Evolutionary conservation across 192 early-diverging fungal species (phyloP).

Genomic region (Gaertneriomyces sp.): DNA sequence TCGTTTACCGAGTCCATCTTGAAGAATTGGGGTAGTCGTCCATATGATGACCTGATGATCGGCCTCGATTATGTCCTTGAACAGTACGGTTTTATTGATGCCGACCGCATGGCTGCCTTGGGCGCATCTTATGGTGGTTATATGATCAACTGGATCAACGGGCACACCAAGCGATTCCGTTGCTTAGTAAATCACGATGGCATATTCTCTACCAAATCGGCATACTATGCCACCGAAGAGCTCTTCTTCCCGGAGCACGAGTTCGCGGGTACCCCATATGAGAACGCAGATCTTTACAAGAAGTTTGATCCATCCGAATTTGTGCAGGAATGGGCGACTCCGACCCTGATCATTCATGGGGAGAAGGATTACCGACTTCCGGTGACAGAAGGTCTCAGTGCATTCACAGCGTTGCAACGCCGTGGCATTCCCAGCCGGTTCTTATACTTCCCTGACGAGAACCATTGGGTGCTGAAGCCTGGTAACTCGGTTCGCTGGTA

Average conservation of each 20-base stretch:
- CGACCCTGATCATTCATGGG: constrained; percentile 76
- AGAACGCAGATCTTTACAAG: constrained; percentile 54
- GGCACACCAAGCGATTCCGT: constrained; percentile 63
- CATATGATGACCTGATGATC: constrained; percentile 69
- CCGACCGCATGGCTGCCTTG: constrained; percentile 52
- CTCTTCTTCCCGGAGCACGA: constrained; percentile 77
- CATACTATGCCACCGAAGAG: constrained; percentile 74
- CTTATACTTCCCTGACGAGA: constrained; percentile 74
- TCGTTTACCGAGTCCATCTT: constrained; percentile 69
- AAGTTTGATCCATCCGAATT: constrained; percentile 65
- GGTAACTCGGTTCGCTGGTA: constrained; percentile 74
- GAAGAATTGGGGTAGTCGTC: constrained; percentile 72
- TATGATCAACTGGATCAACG: constrained; percentile 85
- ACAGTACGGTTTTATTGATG: constrained; percentile 56
- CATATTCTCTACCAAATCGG: constrained; percentile 55
- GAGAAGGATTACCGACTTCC: constrained; percentile 56
- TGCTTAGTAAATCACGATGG: constrained; percentile 69
- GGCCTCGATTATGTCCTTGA: constrained; percentile 62
- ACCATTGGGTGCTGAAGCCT: constrained; percentile 66
- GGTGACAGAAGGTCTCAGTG: constrained; percentile 63
- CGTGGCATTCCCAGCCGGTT: constrained; percentile 64
- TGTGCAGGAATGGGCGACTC: constrained; percentile 71
- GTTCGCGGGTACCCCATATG: constrained; percentile 64
- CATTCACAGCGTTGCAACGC: constrained; percentile 74
- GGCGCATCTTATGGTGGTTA: constrained; percentile 79